phyloP scores from a whole-genome alignment of 73 alveolate genomes.

The Tetrahymena elliotti region DNA sequence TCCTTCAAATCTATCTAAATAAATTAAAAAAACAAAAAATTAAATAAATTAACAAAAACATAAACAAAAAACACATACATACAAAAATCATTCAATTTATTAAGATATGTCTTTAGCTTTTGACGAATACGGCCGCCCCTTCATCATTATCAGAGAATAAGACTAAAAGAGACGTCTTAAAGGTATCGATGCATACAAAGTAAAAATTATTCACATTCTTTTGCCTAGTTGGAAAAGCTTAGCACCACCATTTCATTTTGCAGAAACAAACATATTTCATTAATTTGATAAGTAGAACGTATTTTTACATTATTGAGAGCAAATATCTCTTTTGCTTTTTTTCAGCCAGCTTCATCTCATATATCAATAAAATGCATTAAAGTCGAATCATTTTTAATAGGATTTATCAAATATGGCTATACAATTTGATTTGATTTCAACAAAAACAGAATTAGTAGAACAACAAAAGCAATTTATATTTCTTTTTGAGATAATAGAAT shows the following conservation, averaged over 20 bases:
- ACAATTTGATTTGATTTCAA: no score
- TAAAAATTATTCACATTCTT: neutral
- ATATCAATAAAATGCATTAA: neutral
- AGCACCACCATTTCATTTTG: neutral
- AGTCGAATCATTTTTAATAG: neutral
- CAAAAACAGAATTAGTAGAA: neutral
- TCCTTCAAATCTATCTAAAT: neutral
- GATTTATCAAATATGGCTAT: neutral
- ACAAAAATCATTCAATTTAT: neutral
- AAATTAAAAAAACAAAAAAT: neutral
- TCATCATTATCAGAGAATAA: conserved; percentile 84
- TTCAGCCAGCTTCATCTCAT: neutral
- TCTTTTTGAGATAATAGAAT: neutral
- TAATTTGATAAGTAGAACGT: neutral
- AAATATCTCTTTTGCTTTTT: neutral
- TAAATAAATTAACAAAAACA: neutral
- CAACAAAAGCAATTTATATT: neutral
- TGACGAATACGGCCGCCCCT: conserved; percentile 95
- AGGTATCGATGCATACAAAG: conserved; percentile 91
- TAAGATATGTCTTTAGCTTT: conserved; percentile 54
- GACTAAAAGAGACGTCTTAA: conserved; percentile 87
- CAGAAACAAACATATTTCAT: neutral
- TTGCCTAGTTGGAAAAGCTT: neutral
- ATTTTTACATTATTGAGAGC: neutral
- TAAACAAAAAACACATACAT: neutral